A percentile compares a stretch with the other conserved stretches of the same genome.
Conservation (phyloP, 2,329 filamentous ascomycete species). For the Cercospora sp. region DNA sequence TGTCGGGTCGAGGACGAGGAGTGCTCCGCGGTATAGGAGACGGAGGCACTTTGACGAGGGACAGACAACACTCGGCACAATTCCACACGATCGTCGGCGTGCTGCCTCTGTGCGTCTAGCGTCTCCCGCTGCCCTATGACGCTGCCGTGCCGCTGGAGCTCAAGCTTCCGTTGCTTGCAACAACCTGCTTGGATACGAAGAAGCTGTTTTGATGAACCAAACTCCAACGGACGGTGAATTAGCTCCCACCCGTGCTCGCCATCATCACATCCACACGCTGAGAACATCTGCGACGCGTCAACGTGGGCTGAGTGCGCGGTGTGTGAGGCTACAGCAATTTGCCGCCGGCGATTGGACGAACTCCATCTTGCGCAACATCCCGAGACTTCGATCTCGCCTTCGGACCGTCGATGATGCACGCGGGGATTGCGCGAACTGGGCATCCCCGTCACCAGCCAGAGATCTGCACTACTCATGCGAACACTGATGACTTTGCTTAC, state of each 20-base stretch:
- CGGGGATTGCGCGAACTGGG: not conserved
- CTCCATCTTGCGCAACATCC: not conserved
- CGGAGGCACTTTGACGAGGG: not conserved
- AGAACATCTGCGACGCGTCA: conserved; percentile 3
- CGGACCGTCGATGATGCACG: not conserved
- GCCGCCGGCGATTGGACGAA: conserved; percentile 4
- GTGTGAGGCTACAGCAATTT: conserved; percentile 8
- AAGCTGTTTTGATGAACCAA: not conserved
- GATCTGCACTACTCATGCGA: not conserved
- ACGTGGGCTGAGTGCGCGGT: conserved; percentile 9
- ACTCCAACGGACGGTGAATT: not conserved
- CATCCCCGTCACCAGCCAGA: not conserved
- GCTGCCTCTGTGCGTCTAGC: not conserved
- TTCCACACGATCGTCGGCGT: conserved; percentile 1
- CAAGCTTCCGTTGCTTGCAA: not conserved
- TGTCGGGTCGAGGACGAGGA: not conserved
- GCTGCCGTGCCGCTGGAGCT: not conserved
- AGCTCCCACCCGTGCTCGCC: not conserved
- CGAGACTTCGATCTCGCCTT: not conserved
- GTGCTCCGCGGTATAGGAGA: not conserved
- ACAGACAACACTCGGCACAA: not conserved
- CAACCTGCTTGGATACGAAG: not conserved
- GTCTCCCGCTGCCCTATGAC: not conserved
- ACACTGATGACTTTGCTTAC: not conserved
- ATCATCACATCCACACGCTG: not conserved